These are phyloP conservation scores for Leavenworthia alabamica DNA, from an alignment of 345 rosid genomes.

Conservation along the genomic window DNA sequence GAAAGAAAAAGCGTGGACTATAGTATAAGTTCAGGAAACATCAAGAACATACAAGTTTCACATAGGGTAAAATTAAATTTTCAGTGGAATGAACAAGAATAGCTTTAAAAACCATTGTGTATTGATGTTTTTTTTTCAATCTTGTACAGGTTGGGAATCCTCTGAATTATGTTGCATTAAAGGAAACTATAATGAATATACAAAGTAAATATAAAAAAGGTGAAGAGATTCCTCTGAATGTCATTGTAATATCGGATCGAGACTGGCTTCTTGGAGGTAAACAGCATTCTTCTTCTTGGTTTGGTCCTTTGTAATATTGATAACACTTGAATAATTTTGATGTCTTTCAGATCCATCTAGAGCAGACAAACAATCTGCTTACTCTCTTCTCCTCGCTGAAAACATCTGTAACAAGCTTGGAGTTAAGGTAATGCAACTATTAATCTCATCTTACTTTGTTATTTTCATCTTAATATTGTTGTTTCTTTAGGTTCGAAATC, in stretches of 20 bases:
- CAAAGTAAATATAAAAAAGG: slow-evolving; percentile 42
- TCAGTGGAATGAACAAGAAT: neutral
- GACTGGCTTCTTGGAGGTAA: slow-evolving; percentile 82
- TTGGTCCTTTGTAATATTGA: neutral
- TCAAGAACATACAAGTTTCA: slow-evolving; percentile 53
- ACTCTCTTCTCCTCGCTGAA: slow-evolving; percentile 88
- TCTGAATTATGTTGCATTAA: slow-evolving; percentile 60
- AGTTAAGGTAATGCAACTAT: slow-evolving; percentile 45
- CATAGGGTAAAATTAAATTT: slow-evolving; percentile 46
- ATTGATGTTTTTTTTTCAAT: slow-evolving; percentile 19
- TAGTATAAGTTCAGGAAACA: slow-evolving; percentile 38
- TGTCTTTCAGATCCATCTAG: slow-evolving; percentile 62
- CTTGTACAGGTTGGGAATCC: slow-evolving; percentile 76
- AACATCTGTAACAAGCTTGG: slow-evolving; percentile 80
- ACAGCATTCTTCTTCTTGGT: neutral
- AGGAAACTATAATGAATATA: slow-evolving; percentile 56
- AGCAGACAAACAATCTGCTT: slow-evolving; percentile 92
- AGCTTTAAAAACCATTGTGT: neutral
- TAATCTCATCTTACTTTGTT: neutral
- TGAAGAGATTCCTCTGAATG: slow-evolving; percentile 59
- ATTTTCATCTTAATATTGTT: slow-evolving; percentile 3
- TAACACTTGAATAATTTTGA: neutral
- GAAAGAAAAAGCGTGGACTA: slow-evolving; percentile 49
- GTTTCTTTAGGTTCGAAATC: slow-evolving; percentile 67
- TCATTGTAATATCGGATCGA: slow-evolving; percentile 74